Percentiles rank a stretch among this genome's conserved stretches.
These are phyloP conservation scores for Hyphopichia wangnamkhiaoensis DNA, from an alignment of 1,139 yeast species.

Conservation along the genomic window DNA sequence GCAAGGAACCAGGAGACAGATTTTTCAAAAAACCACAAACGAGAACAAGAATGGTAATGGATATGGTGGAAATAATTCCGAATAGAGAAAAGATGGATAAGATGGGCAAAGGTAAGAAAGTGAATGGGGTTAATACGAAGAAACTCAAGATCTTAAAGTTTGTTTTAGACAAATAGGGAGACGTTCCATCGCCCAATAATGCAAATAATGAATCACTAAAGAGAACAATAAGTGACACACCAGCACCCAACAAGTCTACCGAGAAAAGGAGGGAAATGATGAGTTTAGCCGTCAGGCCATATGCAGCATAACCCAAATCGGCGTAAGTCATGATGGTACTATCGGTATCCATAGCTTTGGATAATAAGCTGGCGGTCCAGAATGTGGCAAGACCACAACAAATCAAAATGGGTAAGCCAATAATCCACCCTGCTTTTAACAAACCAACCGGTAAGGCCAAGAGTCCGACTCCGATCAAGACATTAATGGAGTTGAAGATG, in stretches of 20 bases:
- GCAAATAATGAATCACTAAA: slow-evolving; percentile 56
- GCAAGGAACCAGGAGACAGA: slow-evolving; percentile 44
- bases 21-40: slow-evolving; percentile 42
- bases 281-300: slow-evolving; percentile 48
- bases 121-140: slow-evolving; percentile 47
- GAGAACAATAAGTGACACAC: slow-evolving; percentile 54
- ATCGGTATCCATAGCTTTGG: slow-evolving; percentile 64
- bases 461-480: slow-evolving; percentile 50
- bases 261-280: slow-evolving; percentile 43
- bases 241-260: slow-evolving; percentile 55
- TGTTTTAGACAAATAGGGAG: slow-evolving; percentile 34
- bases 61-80: slow-evolving; percentile 47
- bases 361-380: slow-evolving; percentile 47
- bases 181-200: slow-evolving; percentile 38
- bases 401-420: slow-evolving; percentile 42
- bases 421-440: slow-evolving; percentile 47
- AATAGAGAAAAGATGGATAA: slow-evolving; percentile 46
- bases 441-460: slow-evolving; percentile 52
- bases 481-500: slow-evolving; percentile 48
- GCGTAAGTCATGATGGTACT: slow-evolving; percentile 83
- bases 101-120: slow-evolving; percentile 46
- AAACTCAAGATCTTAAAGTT: slow-evolving; percentile 40
- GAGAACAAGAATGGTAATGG: slow-evolving; percentile 42
- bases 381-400: slow-evolving; percentile 42
- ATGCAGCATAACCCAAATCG: slow-evolving; percentile 79